Evolutionary conservation across 2,329 filamentous ascomycete species (phyloP).

Genomic region (Aspergillus caelatus): DNA sequence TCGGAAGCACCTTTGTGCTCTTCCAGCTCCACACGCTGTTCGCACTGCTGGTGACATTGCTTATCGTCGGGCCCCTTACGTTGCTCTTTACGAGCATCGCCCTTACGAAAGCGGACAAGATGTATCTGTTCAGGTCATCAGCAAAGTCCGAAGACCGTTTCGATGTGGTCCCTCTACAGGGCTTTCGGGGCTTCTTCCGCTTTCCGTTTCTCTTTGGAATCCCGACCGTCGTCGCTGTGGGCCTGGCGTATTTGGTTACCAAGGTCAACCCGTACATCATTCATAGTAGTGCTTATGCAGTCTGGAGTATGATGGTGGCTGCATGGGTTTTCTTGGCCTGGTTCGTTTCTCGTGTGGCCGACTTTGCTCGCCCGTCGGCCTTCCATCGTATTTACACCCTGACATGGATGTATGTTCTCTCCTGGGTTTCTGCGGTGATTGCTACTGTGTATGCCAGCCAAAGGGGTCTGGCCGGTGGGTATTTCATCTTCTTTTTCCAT

Average conservation of each 20-base stretch:
- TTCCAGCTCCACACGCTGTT: constrained; percentile 83
- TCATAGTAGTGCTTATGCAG: constrained; percentile 85
- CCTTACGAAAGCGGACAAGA: constrained; percentile 73
- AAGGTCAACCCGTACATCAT: constrained; percentile 88
- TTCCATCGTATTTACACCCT: constrained; percentile 79
- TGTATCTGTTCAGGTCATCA: constrained; percentile 80
- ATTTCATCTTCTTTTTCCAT: constrained; percentile 80
- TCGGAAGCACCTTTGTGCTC: constrained; percentile 76
- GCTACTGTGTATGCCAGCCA: constrained; percentile 77
- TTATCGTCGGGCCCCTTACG: constrained; percentile 76
- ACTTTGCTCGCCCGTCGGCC: constrained; percentile 80
- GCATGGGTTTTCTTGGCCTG: constrained; percentile 80
- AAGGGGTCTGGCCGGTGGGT: constrained; percentile 72
- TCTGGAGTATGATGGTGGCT: constrained; percentile 86
- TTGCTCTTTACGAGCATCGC: constrained; percentile 70
- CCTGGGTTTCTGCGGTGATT: constrained; percentile 72
- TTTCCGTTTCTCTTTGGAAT: constrained; percentile 76
- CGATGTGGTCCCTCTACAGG: constrained; percentile 67
- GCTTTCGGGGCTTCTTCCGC: constrained; percentile 80
- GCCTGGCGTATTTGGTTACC: constrained; percentile 71
- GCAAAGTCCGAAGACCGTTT: constrained; percentile 63
- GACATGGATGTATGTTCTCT: constrained; percentile 79
- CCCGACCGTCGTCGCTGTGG: constrained; percentile 69
- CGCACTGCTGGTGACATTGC: constrained; percentile 79
- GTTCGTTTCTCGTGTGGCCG: constrained; percentile 77